Conservation (phyloP, 2,329 filamentous ascomycete genomes). For the Aspergillus ruber region DNA sequence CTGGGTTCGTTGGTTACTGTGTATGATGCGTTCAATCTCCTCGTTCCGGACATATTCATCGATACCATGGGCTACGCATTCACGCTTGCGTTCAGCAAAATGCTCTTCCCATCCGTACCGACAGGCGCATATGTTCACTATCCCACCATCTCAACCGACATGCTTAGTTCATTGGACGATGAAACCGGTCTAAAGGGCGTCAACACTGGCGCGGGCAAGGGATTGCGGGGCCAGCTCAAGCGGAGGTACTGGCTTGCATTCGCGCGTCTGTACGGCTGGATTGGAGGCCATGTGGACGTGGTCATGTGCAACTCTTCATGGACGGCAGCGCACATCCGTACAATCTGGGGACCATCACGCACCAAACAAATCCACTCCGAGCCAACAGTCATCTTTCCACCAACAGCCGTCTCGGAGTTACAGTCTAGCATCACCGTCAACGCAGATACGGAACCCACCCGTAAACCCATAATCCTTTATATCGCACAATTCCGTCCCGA, state of each 20-base stretch:
- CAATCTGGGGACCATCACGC: constrained; percentile 63
- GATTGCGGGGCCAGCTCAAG: constrained; percentile 65
- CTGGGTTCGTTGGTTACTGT: constrained; percentile 80
- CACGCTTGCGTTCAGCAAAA: constrained; percentile 71
- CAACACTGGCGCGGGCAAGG: constrained; percentile 75
- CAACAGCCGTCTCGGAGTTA: constrained; percentile 82
- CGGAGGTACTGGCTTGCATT: constrained; percentile 81
- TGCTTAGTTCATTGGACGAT: constrained; percentile 77
- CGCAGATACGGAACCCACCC: constrained; percentile 58
- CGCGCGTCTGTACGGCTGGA: constrained; percentile 71
- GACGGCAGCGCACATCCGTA: constrained; percentile 78
- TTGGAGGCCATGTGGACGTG: constrained; percentile 78
- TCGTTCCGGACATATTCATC: constrained; percentile 88
- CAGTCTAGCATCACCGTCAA: constrained; percentile 67
- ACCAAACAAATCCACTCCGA: constrained; percentile 37
- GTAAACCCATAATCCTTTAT: constrained; percentile 73
- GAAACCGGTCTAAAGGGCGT: constrained; percentile 60
- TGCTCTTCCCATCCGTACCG: constrained; percentile 71
- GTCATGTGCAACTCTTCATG: constrained; percentile 98
- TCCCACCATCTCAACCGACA: constrained; percentile 95
- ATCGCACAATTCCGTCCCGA: constrained; percentile 97
- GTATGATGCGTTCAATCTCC: constrained; percentile 85
- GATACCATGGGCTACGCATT: constrained; percentile 99
- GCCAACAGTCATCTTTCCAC: constrained; percentile 73
- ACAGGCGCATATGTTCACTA: constrained; percentile 96